Conservation (phyloP, 108 stramenopile genomes). For the Discostella pseudostelligera region DNA sequence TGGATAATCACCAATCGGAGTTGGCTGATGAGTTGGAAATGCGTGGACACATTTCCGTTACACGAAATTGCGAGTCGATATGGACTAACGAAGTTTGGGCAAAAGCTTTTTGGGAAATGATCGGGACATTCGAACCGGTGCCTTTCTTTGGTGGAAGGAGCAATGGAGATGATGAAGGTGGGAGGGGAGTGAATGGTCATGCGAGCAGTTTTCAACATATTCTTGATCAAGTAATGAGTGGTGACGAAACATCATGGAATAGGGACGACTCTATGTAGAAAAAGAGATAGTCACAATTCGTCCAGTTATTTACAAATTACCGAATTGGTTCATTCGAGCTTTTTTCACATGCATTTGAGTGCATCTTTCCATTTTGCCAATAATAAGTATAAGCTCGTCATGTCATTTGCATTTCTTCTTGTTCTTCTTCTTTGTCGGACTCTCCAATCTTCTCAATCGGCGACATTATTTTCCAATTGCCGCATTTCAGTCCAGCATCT, state of each 20-base stretch:
- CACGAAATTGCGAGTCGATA: slow-evolving; percentile 17
- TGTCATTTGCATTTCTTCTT: not conserved
- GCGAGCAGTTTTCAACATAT: slow-evolving; percentile 31
- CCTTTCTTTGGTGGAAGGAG: slow-evolving; percentile 23
- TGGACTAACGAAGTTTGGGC: slow-evolving; percentile 29
- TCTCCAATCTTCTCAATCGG: slow-evolving; percentile 6
- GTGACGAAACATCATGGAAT: not conserved
- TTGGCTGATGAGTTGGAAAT: slow-evolving; percentile 82
- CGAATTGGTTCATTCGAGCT: too few species aligned
- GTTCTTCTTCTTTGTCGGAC: not conserved
- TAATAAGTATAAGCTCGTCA: too few species aligned
- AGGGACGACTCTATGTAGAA: not conserved
- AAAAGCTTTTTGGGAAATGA: slow-evolving; percentile 22
- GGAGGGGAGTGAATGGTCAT: not conserved
- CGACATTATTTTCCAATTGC: slow-evolving; percentile 41
- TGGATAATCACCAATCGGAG: slow-evolving; percentile 96
- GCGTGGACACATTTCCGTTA: slow-evolving; percentile 57
- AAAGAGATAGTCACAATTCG: not conserved
- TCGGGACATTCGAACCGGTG: slow-evolving; percentile 20
- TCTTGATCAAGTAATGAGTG: slow-evolving; percentile 39
- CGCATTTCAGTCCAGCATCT: slow-evolving; percentile 71
- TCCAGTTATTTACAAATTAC: too few species aligned
- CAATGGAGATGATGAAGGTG: not conserved
- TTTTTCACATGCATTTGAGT: too few species aligned
- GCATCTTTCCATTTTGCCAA: too few species aligned